Evolutionary conservation across 176 grass and related monocot genomes (phyloP).

Genomic region (Raddia guianensis): DNA sequence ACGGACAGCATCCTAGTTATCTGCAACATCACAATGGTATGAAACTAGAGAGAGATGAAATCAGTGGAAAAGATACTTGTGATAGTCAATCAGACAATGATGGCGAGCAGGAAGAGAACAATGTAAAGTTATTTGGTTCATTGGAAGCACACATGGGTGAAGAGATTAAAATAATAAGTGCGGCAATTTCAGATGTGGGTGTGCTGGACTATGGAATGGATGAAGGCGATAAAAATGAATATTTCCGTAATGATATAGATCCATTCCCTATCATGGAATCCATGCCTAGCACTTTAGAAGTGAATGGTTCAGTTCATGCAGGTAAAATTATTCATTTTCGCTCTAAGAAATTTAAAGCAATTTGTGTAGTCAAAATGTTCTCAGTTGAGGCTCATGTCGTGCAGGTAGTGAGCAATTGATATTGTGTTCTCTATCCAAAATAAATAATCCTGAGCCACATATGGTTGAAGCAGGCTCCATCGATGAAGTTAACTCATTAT

Average conservation of each 20-base stretch:
- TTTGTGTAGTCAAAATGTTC: not conserved
- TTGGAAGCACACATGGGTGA: constrained; percentile 47
- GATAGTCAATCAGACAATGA: constrained; percentile 2
- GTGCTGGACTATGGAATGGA: constrained; percentile 27
- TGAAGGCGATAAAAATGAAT: not conserved
- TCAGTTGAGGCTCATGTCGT: not conserved
- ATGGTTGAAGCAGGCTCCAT: constrained; percentile 35
- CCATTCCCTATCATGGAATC: constrained; percentile 5
- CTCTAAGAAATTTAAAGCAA: not conserved
- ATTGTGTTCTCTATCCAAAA: not conserved
- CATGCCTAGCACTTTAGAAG: not conserved
- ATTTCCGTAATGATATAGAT: not conserved
- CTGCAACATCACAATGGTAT: not conserved
- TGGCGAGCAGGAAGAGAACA: constrained; percentile 34
- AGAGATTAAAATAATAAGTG: constrained; percentile 49
- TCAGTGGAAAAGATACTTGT: not conserved
- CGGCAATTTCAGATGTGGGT: constrained; percentile 40
- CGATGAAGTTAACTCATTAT: constrained; percentile 29
- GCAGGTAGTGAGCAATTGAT: constrained; percentile 4
- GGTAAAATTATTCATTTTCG: constrained; percentile 32
- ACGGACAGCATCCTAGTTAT: not conserved
- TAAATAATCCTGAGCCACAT: constrained; percentile 12
- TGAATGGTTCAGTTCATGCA: constrained; percentile 27
- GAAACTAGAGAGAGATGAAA: constrained; percentile 24
- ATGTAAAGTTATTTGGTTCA: constrained; percentile 40